Evolutionary conservation across 306 rosid genomes (phyloP), one percentile per base, ranked within the genome.

Genomic region (Quercus wislizeni): DNA sequence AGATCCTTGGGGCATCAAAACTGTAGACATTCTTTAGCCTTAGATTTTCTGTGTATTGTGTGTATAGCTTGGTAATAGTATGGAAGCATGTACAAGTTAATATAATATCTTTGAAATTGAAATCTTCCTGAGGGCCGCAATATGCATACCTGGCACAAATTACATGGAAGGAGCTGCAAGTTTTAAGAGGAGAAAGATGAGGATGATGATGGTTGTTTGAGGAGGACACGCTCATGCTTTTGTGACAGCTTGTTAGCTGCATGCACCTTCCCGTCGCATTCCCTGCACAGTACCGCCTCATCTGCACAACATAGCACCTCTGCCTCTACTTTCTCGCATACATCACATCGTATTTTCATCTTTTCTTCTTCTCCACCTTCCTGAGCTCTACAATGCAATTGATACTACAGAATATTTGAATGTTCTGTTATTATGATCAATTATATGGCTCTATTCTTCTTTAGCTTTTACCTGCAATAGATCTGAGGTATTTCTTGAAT

Each of bases 281-380:
- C 68, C 52, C 62, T 21, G 28, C 77, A 74, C 6, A 74, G 67
- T 2, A 74, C 77, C 11, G 77, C 77, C 46, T 74, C 77, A 74
- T 74, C 77, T 57, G 77, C 77, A 14, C 68, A 56, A n/a, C 77
- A 74, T 6, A 33, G 77, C 30, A 74, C 77, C 67, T 31, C 55
- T 74, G 77, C 77, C 77, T 74, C 69, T 21, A 14, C 64, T 15
- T 74, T 74, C 55, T 56, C 68, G 13, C 77, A 74, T 35, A 74
- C 35, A 2, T 74, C 77, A 57, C 77, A 55, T 20, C 21, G 19
- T 56, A 56, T 31, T 8, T 74, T 74, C 77, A 56, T 73, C 8
- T 21, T 23, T 33, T 33, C 72, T 33, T 65, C 12, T 30, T 17
- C 23, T 4, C 17, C 54, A 10, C 17, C 54, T 49, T 13, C 54